These are phyloP conservation scores for Seminavis robusta DNA, from an alignment of 108 stramenopile genomes.

Conservation along the genomic window DNA sequence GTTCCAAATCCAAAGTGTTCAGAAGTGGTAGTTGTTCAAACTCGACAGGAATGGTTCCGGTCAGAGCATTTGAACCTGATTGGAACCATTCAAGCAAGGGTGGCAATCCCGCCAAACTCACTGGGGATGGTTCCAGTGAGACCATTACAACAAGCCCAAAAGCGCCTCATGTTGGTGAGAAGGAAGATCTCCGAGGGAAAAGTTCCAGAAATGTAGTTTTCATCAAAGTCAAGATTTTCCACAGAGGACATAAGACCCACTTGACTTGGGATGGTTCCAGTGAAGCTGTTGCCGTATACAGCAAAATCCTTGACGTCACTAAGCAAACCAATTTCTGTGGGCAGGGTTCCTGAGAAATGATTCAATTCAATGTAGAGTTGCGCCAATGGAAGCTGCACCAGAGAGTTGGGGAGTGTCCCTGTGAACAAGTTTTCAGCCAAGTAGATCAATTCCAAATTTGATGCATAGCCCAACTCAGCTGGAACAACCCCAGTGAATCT, in stretches of 20 bases:
- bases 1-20: too few relatives aligned
- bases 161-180: conserved; percentile 31
- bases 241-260: conserved; percentile 18
- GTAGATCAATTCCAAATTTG: too few relatives aligned
- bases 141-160: conserved; percentile 18
- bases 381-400: too few relatives aligned
- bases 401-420: too few relatives aligned
- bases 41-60: conserved; percentile 23
- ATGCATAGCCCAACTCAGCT: too few relatives aligned
- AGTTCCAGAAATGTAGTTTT: conserved; percentile 11
- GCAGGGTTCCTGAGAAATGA: conserved; percentile 29
- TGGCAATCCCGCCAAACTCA: conserved; percentile 9
- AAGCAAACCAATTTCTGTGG: conserved; percentile 30
- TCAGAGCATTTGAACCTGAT: conserved; percentile 13
- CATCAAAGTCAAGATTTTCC: conserved; percentile 5
- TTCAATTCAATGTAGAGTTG: conserved; percentile 13
- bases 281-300: conserved; percentile 4
- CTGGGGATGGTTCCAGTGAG: conserved; percentile 23
- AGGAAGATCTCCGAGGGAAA: too few relatives aligned
- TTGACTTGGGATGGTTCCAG: conserved; percentile 10
- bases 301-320: conserved; percentile 18
- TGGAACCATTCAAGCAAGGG: conserved; percentile 24
- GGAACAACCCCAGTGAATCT: too few relatives aligned
- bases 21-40: too few relatives aligned
- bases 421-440: too few relatives aligned